These are phyloP conservation scores for Datisca glomerata DNA, from an alignment of 306 rosid genomes.

Conservation along the genomic window DNA sequence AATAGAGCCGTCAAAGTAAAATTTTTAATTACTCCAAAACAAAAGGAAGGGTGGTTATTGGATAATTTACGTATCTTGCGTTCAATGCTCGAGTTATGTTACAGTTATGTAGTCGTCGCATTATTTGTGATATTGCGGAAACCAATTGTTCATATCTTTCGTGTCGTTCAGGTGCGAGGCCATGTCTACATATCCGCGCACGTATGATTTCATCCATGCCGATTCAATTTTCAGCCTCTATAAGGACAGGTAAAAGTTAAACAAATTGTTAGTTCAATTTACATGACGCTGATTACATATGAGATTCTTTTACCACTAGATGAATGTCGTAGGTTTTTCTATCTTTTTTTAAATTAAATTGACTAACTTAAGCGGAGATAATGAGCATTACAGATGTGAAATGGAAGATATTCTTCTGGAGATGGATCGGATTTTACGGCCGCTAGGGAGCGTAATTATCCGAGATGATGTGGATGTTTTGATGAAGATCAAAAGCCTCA, in stretches of 20 bases:
- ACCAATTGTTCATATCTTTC: no score
- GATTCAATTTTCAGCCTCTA: constrained; percentile 68
- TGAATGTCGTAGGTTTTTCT: background rate
- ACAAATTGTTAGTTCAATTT: no score
- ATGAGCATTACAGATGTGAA: constrained; percentile 39
- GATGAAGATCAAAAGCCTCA: constrained; percentile 38
- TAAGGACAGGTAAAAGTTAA: constrained; percentile 39
- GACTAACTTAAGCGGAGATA: background rate
- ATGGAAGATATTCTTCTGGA: constrained; percentile 66
- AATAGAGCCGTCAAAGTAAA: no score
- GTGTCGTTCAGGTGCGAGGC: constrained; percentile 67
- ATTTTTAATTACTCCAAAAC: no score
- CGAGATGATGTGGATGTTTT: constrained; percentile 61
- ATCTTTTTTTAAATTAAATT: background rate
- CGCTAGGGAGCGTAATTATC: constrained; percentile 57
- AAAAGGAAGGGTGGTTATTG: no score
- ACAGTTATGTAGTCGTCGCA: no score
- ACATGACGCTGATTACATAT: no score
- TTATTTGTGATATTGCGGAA: no score
- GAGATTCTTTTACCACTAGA: no score
- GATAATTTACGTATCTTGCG: no score
- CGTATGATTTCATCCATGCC: constrained; percentile 74
- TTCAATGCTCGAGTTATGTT: no score
- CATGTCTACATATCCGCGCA: constrained; percentile 89
- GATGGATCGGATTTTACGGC: constrained; percentile 68